Evolutionary conservation across 805 yeast genomes (phyloP).

Genomic region (Ogataea salicorniae): DNA sequence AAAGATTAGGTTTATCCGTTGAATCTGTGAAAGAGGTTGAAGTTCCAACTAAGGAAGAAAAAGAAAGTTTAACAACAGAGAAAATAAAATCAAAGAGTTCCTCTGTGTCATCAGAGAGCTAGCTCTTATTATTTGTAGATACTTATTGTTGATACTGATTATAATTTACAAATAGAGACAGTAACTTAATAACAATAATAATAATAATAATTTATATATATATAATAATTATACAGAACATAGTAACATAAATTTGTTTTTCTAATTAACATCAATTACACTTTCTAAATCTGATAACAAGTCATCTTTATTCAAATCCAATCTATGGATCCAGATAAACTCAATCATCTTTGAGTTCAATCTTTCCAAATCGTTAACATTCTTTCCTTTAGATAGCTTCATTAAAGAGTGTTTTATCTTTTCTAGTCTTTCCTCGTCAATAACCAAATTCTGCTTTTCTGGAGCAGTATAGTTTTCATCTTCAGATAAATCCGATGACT

Average conservation of each 20-base stretch:
- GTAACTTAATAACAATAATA: neutral
- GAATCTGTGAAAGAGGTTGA: neutral
- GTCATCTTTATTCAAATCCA: conserved; percentile 38
- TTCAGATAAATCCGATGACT: conserved; percentile 1
- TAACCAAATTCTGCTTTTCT: conserved; percentile 18
- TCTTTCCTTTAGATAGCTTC: conserved; percentile 32
- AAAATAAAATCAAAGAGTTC: too few species aligned
- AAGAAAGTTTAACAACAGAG: neutral
- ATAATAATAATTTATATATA: neutral
- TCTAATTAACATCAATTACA: conserved; percentile 11
- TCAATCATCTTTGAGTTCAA: conserved; percentile 67
- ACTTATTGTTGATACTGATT: too few species aligned
- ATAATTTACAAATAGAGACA: too few species aligned
- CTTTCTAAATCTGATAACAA: conserved; percentile 32
- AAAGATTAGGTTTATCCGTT: neutral
- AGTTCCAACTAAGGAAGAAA: neutral
- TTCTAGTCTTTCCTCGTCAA: conserved; percentile 31
- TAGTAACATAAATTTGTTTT: neutral
- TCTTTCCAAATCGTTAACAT: conserved; percentile 55
- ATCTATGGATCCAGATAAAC: conserved; percentile 63
- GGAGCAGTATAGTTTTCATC: conserved; percentile 20
- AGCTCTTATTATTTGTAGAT: too few species aligned
- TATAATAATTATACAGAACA: neutral
- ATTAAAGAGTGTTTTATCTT: conserved; percentile 32
- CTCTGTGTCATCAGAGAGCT: too few species aligned